phyloP scores from a whole-genome alignment of 2,329 filamentous ascomycete genomes.

The Curvularia spicifera region DNA sequence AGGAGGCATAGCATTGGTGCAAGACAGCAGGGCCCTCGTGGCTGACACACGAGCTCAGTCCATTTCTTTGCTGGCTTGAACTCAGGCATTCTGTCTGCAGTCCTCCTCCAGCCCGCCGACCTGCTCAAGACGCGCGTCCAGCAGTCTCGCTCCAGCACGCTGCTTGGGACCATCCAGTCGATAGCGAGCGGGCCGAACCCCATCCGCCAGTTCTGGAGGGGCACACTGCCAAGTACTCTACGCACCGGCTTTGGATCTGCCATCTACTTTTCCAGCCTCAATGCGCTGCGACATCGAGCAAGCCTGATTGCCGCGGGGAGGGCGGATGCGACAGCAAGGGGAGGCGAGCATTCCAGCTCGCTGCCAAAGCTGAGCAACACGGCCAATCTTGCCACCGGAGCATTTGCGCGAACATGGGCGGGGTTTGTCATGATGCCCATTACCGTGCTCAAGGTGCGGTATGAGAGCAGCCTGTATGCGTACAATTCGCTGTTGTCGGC shows the following conservation, averaged over 20 bases:
- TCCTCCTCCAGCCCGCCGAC: conserved; percentile 92
- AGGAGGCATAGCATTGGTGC: neutral
- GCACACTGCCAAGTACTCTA: conserved; percentile 88
- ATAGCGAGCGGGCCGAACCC: conserved; percentile 72
- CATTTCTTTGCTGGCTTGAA: conserved; percentile 89
- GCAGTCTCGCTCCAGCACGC: conserved; percentile 74
- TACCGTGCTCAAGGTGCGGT: conserved; percentile 95
- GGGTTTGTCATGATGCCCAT: conserved; percentile 94
- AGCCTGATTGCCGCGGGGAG: conserved; percentile 40
- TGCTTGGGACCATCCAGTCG: conserved; percentile 70
- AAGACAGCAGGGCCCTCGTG: neutral
- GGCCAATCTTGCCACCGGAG: conserved; percentile 85
- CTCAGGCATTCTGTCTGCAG: conserved; percentile 85
- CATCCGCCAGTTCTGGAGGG: conserved; percentile 83
- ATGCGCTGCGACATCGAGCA: conserved; percentile 76
- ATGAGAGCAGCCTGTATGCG: conserved; percentile 84
- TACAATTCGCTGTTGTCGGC: conserved; percentile 80
- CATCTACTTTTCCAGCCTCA: conserved; percentile 90
- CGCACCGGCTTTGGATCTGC: conserved; percentile 92
- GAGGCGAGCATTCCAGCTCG: conserved; percentile 64
- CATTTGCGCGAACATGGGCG: conserved; percentile 80
- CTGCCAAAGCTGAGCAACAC: conserved; percentile 83
- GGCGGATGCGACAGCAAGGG: conserved; percentile 17
- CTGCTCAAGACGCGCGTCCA: conserved; percentile 96
- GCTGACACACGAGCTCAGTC: conserved; percentile 46